Evolutionary conservation across 345 rosid genomes (phyloP), one percentile per base, ranked within the genome.

Genomic region (Eucalyptus caleyi): DNA sequence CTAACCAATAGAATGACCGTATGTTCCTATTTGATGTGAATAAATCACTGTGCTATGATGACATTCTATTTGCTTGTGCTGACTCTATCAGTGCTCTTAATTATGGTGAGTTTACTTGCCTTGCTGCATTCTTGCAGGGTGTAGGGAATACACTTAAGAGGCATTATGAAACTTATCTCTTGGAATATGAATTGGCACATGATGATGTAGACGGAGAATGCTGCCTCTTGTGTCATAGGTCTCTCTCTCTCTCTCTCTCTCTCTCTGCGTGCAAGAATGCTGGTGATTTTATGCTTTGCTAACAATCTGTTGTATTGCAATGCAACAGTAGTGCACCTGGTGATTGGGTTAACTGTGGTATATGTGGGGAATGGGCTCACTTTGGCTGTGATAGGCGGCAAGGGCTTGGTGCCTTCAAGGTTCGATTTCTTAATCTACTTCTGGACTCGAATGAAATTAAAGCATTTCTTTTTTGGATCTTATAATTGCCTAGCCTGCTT

Each of bases 361-460:
- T 96, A 81, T 98, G 99, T 50, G 99, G 98, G 21, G 99, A 98
- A 91, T 97, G 99, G 99, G 99, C 99, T 27, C 99, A 98, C 92
- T 98, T 98, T 88, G 99, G 99, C 90, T 97, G 99, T 93, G 99
- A 98, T 89, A 92, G 98, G 93, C 96, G 99, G 90, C 99, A 97
- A 85, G 99, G 99, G 42, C 99, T 97, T 19, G 99, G 99, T 62
- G 99, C 99, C 92, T 98, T 98, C 81, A 98, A 98, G 97, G 99
- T 97, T 92, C 23, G 62, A 49, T 86, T 88, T 44, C 80, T 34
- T 80, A 15, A 14, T 85, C 49, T 40, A 40, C 45, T 77, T 77
- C 15, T 37, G 27, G 27, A 37, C 27, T 77, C 7, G 11, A 19
- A 21, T 77, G 83, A 77, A 77, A 34, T 50, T 50, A 53, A 50